Evolutionary conservation across 1,284 basidiomycete species (phyloP), one percentile per base, ranked within the genome.

Genomic region (Neolentinus lepideus): DNA sequence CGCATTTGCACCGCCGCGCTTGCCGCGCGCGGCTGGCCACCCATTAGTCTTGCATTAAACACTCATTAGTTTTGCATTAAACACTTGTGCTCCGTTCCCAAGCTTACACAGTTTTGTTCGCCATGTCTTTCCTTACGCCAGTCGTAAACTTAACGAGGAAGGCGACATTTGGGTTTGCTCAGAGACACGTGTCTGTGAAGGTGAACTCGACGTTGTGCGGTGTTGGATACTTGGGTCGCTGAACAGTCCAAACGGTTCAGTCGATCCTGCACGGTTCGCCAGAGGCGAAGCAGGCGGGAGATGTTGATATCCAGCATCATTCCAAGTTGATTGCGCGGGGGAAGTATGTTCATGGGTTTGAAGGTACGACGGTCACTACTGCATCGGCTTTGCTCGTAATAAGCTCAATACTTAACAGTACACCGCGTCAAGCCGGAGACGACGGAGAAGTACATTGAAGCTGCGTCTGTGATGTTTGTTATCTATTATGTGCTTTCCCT

Each of bases 341-440:
- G 51, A 93, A 94, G 75, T 90, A 91, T 64, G 77, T 90, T 27
- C 93, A 96, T 70, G 90, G 90, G 38, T 88, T 96, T 64, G 90
- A 95, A 71, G 83, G 93, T 92, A 63, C 63, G 85, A 70, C 38
- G 21, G 36, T 45, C 33, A 54, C 50, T 12, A 58, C n/a, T 35
- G n/a, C 26, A 9, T 56, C 51, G 25, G 33, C 52, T 27, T 55
- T 26, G 1, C 35, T 36, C 10, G 38, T n/a, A n/a, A n/a, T n/a
- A 24, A 36, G n/a, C 35, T 60, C 19, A 26, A 51, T 36, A 54
- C 3, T 52, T 52, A 3, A 3, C 62, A 94, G 91, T 83, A 36
- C 94, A 98, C 71, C 79, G 76, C 57, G 90, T 97, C 61, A 88
- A 85, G 66, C 92, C 94, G 6, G 83, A 86, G 57, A 82, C 83